Conservation (phyloP, 306 rosid species). For the Cucurbita argyrosperma region DNA sequence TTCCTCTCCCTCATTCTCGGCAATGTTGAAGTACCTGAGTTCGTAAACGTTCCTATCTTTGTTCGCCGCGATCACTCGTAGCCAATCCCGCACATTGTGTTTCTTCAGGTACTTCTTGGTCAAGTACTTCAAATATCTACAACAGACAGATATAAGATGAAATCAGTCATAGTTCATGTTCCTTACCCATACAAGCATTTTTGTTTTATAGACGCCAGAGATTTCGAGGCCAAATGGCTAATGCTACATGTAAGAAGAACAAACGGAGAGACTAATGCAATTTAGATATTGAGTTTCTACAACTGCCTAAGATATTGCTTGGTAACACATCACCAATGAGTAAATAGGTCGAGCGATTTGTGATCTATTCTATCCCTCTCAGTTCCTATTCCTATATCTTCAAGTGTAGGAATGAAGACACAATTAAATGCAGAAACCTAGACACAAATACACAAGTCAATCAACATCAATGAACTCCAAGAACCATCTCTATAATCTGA, state of each 20-base stretch:
- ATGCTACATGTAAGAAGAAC: background rate
- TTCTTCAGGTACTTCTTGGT: constrained; percentile 47
- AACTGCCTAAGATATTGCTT: background rate
- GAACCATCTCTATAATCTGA: background rate
- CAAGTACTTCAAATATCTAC: constrained; percentile 43
- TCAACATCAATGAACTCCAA: background rate
- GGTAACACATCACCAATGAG: background rate
- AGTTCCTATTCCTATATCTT: background rate
- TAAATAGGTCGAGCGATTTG: background rate
- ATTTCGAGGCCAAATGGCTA: background rate
- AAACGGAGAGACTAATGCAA: background rate
- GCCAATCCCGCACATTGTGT: constrained; percentile 53
- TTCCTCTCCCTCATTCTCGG: constrained; percentile 50
- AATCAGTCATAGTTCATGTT: background rate
- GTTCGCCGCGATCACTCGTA: constrained; percentile 46
- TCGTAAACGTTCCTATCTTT: constrained; percentile 44
- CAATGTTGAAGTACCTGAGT: constrained; percentile 51
- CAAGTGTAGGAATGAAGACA: background rate
- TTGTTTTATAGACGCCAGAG: background rate
- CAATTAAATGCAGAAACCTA: background rate
- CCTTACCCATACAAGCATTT: no score
- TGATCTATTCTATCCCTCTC: background rate
- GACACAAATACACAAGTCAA: background rate
- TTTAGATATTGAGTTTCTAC: background rate
- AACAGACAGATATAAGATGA: background rate